Base-by-base conservation (phyloP, 1,284 basidiomycete species). In the Meripilus lineatus region DNA sequence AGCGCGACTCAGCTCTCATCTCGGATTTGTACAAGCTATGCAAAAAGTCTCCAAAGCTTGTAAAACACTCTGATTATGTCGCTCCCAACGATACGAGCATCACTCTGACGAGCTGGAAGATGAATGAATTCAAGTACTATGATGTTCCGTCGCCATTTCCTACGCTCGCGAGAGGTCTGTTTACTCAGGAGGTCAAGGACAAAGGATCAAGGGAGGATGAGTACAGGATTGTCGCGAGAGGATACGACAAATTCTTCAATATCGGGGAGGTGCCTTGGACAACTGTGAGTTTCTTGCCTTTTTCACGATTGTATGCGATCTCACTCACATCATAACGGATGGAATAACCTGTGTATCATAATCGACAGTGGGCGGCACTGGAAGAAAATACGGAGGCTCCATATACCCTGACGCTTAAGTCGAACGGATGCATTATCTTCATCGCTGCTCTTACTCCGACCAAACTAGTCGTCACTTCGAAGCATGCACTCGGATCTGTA, bases 201-300 rank as follows among this genome's bases (percentile, higher is more conserved):
- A 58, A 62, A 15, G 58, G 56, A 5, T n/a, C n/a, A n/a, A n/a
- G n/a, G n/a, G 57, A 58, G 14, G 56, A 50, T 32, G 56, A 53
- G 33, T 74, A 89, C 57, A 68, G 90, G 39, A 95, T 99, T 45
- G 84, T 95, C 1, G 87, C 80, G 0, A 71, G 96, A 38, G 95
- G 95, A 0, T 99, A 99, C 58, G 96, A 99, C 74, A 99, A 99
- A 68, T 99, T 99, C 68, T 99, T 99, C 74, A 99, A 97, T 62
- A 89, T 96, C 25, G 89, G 84, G 22, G 95, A 99, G 62, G 90
- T 98, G 21, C 84, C 87, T 1, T 99, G 94, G 93, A 94, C 87
- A 0, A 83, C 82, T 44, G 94, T 95, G 57, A 59, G 86, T 54
- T 3, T n/a, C 5, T 21, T 15, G n/a, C 7, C 8, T 25, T n/a